These are phyloP conservation scores for Candolleomyces aberdarensis DNA, from an alignment of 768 basidiomycete genomes.

Conservation along the genomic window DNA sequence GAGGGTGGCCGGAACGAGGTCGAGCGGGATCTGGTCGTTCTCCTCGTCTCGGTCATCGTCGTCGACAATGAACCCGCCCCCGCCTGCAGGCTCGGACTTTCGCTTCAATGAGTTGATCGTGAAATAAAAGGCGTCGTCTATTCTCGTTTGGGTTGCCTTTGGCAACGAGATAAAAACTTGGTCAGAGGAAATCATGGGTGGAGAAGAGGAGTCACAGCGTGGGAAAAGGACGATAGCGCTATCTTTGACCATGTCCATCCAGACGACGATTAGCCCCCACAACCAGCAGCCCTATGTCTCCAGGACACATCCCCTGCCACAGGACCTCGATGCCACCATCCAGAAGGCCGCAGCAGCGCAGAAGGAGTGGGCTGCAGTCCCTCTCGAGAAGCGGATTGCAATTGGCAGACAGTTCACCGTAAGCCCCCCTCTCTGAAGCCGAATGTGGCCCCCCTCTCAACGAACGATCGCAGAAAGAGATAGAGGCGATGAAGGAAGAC, in stretches of 20 bases:
- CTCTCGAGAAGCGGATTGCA: constrained; percentile 66
- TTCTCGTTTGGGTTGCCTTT: neutral
- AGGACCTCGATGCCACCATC: constrained; percentile 62
- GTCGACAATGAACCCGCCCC: constrained; percentile 30
- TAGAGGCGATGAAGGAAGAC: constrained; percentile 50
- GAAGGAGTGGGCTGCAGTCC: constrained; percentile 68
- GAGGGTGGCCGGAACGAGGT: constrained; percentile 59
- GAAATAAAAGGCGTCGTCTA: neutral
- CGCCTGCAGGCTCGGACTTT: constrained; percentile 9
- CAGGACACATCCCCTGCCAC: constrained; percentile 57
- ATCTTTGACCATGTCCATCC: constrained; percentile 36
- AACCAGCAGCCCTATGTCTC: constrained; percentile 68
- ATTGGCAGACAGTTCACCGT: constrained; percentile 54
- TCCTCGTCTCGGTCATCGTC: constrained; percentile 9
- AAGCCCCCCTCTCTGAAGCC: neutral
- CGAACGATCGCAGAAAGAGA: constrained; percentile 37
- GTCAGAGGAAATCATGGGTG: neutral
- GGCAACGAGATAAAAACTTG: neutral
- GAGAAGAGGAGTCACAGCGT: neutral
- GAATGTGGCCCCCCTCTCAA: neutral
- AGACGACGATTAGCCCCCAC: constrained; percentile 86
- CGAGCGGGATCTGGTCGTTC: constrained; percentile 45
- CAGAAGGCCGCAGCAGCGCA: constrained; percentile 61
- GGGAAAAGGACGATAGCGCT: neutral
- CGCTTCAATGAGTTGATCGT: neutral